phyloP scores from a whole-genome alignment of 768 basidiomycete genomes.

The Russula virescens region DNA sequence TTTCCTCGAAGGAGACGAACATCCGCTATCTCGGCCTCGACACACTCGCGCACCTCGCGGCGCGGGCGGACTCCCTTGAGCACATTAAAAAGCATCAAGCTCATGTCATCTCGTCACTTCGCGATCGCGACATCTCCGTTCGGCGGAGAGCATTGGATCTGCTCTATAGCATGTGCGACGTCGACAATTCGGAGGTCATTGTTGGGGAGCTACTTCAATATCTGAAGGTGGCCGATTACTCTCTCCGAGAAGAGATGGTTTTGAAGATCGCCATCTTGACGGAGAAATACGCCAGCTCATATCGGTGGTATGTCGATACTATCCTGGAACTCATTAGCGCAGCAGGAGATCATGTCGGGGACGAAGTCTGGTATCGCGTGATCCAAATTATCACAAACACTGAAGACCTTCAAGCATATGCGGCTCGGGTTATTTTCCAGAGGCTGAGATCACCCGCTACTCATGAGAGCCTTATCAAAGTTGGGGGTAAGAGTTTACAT shows the following conservation, averaged over 20 bases:
- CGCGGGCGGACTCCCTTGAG: slow-evolving; percentile 83
- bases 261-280: slow-evolving; percentile 97
- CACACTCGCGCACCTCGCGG: slow-evolving; percentile 97
- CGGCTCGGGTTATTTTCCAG: slow-evolving; percentile 86
- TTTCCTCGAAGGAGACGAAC: slow-evolving; percentile 97
- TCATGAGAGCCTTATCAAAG: slow-evolving; percentile 93
- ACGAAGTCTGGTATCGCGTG: slow-evolving; percentile 99
- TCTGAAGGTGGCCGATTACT: slow-evolving; percentile 94
- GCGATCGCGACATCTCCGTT: slow-evolving; percentile 97
- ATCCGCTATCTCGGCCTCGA: slow-evolving; percentile 96
- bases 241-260: slow-evolving; percentile 96
- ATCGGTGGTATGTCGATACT: slow-evolving; percentile 99
- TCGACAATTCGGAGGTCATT: slow-evolving; percentile 92
- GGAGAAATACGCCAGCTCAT: slow-evolving; percentile 96
- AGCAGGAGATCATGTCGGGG: slow-evolving; percentile 97
- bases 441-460: slow-evolving; percentile 80
- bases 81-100: slow-evolving; percentile 94
- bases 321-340: slow-evolving; percentile 93
- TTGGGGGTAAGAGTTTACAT: slow-evolving; percentile 67
- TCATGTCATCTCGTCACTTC: slow-evolving; percentile 89
- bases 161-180: slow-evolving; percentile 98
- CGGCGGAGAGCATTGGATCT: slow-evolving; percentile 90
- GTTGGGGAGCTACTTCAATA: slow-evolving; percentile 94
- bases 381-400: slow-evolving; percentile 99
- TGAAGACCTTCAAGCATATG: slow-evolving; percentile 95